Evolutionary conservation across 495 filamentous ascomycete genomes (phyloP).

Genomic region (Penicillium steckii): DNA sequence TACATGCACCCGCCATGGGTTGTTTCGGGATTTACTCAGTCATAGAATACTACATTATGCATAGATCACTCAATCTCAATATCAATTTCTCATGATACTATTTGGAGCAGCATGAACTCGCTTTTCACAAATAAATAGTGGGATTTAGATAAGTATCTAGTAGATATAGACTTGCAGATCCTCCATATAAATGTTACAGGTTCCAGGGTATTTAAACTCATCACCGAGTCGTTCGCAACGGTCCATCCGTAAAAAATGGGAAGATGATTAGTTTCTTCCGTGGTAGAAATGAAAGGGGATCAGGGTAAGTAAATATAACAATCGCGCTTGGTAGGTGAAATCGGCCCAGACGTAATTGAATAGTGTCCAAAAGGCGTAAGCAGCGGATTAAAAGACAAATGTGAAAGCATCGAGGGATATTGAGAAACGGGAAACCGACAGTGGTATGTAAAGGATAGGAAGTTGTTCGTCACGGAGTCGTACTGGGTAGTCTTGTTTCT

Average conservation of each 20-base stretch:
- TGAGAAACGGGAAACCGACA: background rate
- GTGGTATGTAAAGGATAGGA: constrained; percentile 5
- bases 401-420: background rate
- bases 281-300: constrained; percentile 4
- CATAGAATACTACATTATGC: too few relatives aligned
- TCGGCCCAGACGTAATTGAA: background rate
- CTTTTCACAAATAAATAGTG: background rate
- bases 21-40: too few relatives aligned
- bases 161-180: background rate
- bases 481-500: constrained; percentile 19
- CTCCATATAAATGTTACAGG: constrained; percentile 9
- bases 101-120: too few relatives aligned
- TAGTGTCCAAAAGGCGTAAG: background rate
- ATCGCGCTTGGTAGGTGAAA: background rate
- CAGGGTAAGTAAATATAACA: background rate
- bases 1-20: too few relatives aligned
- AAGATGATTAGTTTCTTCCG: too few relatives aligned
- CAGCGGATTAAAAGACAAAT: background rate
- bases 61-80: too few relatives aligned
- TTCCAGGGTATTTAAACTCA: constrained; percentile 18
- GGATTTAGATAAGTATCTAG: background rate
- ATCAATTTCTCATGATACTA: too few relatives aligned
- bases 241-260: constrained; percentile 1
- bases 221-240: constrained; percentile 12
- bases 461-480: constrained; percentile 26